These are phyloP conservation scores for Diaporthe sp. DNA, from an alignment of 2,329 filamentous ascomycete species.

Conservation along the genomic window DNA sequence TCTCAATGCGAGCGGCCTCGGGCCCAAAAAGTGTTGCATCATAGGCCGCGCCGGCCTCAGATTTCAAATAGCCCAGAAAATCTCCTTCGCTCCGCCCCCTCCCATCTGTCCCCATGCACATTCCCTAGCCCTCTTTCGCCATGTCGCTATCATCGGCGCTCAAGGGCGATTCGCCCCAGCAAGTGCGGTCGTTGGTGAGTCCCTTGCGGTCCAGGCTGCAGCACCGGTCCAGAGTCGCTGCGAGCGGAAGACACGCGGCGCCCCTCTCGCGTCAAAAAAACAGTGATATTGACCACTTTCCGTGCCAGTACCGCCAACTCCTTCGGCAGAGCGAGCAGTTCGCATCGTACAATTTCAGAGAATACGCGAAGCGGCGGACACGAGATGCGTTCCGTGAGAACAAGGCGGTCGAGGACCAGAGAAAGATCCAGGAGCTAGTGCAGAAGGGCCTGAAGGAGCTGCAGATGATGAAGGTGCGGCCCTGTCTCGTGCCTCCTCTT, in stretches of 20 bases:
- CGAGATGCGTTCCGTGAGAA: slow-evolving; percentile 91
- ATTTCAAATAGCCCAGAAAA: slow-evolving; percentile 36
- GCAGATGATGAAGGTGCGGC: slow-evolving; percentile 86
- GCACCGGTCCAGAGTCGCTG: neutral
- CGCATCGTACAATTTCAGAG: slow-evolving; percentile 95
- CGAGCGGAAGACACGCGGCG: neutral
- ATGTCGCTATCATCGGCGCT: slow-evolving; percentile 50
- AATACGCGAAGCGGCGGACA: slow-evolving; percentile 93
- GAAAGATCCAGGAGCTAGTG: slow-evolving; percentile 87
- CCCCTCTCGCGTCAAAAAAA: slow-evolving; percentile 1
- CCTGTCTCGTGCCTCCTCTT: neutral
- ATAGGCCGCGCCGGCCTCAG: slow-evolving; percentile 37
- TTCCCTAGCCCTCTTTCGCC: slow-evolving; percentile 29
- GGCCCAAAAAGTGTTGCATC: slow-evolving; percentile 41
- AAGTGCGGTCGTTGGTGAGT: slow-evolving; percentile 70
- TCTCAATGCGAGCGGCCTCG: slow-evolving; percentile 35
- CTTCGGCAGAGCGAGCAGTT: slow-evolving; percentile 90
- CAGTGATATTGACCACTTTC: slow-evolving; percentile 31
- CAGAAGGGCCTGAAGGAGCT: slow-evolving; percentile 90
- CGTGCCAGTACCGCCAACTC: slow-evolving; percentile 86
- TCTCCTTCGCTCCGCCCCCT: slow-evolving; percentile 1
- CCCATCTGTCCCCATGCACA: slow-evolving; percentile 30
- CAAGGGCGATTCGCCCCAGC: slow-evolving; percentile 69
- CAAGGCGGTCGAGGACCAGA: slow-evolving; percentile 77
- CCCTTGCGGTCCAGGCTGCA: slow-evolving; percentile 40